These are phyloP conservation scores for Diplodia seriata DNA, from an alignment of 2,329 filamentous ascomycete species.

Conservation along the genomic window DNA sequence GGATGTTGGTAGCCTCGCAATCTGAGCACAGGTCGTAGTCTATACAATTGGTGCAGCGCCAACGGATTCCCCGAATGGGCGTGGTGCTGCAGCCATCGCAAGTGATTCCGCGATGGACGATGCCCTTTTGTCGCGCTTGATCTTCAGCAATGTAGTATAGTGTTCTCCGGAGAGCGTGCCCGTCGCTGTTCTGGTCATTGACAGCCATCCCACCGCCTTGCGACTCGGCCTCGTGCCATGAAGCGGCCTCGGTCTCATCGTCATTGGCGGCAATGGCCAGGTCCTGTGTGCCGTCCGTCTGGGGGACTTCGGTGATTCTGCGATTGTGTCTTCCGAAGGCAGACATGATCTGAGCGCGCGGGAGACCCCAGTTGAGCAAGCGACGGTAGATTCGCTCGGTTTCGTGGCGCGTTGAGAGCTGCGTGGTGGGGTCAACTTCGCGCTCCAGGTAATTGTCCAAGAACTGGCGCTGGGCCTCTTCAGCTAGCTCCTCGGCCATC, in stretches of 20 bases:
- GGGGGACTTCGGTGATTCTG: background rate
- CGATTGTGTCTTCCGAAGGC: slow-evolving; percentile 25
- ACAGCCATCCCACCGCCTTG: slow-evolving; percentile 41
- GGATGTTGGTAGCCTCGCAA: slow-evolving; percentile 78
- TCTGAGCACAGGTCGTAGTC: slow-evolving; percentile 96
- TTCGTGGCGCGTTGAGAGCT: background rate
- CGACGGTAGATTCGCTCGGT: slow-evolving; percentile 12
- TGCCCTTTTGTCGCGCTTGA: slow-evolving; percentile 84
- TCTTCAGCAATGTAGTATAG: slow-evolving; percentile 94
- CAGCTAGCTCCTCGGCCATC: slow-evolving; percentile 24
- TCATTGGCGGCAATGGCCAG: slow-evolving; percentile 17
- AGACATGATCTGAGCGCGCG: slow-evolving; percentile 9
- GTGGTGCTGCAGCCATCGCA: slow-evolving; percentile 89
- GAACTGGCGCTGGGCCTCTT: slow-evolving; percentile 28
- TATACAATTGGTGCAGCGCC: slow-evolving; percentile 92
- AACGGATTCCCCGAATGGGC: slow-evolving; percentile 90
- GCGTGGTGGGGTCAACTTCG: slow-evolving; percentile 6
- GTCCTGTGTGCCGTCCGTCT: slow-evolving; percentile 22
- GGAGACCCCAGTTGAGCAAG: slow-evolving; percentile 23
- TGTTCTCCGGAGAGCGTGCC: slow-evolving; percentile 82
- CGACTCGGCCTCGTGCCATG: slow-evolving; percentile 35
- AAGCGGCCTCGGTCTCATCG: slow-evolving; percentile 40
- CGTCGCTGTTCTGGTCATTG: slow-evolving; percentile 55
- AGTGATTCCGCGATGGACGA: slow-evolving; percentile 88
- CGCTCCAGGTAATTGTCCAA: slow-evolving; percentile 24